These are phyloP conservation scores for Penicillium sp. DNA, from an alignment of 2,329 filamentous ascomycete genomes.

Conservation along the genomic window DNA sequence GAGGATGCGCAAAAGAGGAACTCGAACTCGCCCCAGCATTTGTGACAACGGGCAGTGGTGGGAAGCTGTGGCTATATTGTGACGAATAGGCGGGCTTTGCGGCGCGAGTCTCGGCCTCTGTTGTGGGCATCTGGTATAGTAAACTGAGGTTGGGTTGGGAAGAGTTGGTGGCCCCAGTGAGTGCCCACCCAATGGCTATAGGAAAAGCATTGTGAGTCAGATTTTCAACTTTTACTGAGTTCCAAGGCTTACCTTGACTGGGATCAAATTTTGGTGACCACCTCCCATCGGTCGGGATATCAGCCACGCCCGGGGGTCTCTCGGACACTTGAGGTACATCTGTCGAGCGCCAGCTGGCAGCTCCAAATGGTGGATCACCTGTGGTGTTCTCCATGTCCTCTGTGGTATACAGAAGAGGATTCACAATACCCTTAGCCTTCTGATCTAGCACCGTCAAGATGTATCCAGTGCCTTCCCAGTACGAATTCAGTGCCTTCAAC, in stretches of 20 bases:
- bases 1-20: constrained; percentile 31
- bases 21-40: constrained; percentile 19
- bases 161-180: constrained; percentile 86
- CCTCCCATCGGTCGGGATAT: constrained; percentile 31
- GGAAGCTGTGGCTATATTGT: constrained; percentile 33
- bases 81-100: constrained; percentile 32
- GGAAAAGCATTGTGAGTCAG: constrained; percentile 33
- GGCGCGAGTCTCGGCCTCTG: constrained; percentile 23
- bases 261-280: constrained; percentile 52
- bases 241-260: constrained; percentile 48
- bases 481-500: constrained; percentile 74
- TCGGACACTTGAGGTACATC: constrained; percentile 27
- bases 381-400: constrained; percentile 77
- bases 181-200: constrained; percentile 74
- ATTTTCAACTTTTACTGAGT: neutral
- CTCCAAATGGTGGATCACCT: constrained; percentile 55
- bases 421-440: constrained; percentile 82
- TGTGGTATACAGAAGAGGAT: constrained; percentile 64
- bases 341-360: constrained; percentile 50
- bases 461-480: constrained; percentile 86
- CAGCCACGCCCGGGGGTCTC: constrained; percentile 19
- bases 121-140: constrained; percentile 66
- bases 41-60: constrained; percentile 23
- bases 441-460: constrained; percentile 85
- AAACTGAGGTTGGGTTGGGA: constrained; percentile 80